phyloP scores from a whole-genome alignment of 768 basidiomycete genomes.

The Tricholoma hemisulphureum region DNA sequence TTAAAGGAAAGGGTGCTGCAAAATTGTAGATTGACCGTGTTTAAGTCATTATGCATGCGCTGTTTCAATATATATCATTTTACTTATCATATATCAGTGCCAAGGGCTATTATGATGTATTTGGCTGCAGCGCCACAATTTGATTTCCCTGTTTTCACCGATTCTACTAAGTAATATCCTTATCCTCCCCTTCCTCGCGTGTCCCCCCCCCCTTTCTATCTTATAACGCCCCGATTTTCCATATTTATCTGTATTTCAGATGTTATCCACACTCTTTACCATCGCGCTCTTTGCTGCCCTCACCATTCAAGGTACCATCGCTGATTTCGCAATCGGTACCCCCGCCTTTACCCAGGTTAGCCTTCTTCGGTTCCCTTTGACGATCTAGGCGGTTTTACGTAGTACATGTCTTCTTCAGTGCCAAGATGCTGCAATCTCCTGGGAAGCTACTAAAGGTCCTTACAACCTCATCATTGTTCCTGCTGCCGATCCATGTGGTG shows the following conservation, averaged over 20 bases:
- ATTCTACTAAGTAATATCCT: neutral
- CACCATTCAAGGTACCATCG: constrained; percentile 50
- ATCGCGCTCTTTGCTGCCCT: constrained; percentile 63
- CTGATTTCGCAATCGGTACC: constrained; percentile 52
- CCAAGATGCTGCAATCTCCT: constrained; percentile 45
- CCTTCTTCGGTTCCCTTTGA: neutral
- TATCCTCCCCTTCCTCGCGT: constrained; percentile 26
- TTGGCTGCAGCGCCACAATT: neutral
- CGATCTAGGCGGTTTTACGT: constrained; percentile 1
- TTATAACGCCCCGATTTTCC: constrained; percentile 27
- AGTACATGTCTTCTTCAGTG: constrained; percentile 47
- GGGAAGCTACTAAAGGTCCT: constrained; percentile 46
- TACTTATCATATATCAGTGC: neutral
- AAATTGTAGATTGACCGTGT: constrained; percentile 38
- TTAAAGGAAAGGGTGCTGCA: constrained; percentile 48
- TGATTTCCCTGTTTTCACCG: neutral
- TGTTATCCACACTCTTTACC: constrained; percentile 80
- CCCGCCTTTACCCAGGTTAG: constrained; percentile 55
- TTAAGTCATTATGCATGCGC: neutral
- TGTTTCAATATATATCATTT: too few relatives aligned
- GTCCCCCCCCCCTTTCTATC: constrained; percentile 23
- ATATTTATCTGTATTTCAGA: constrained; percentile 40
- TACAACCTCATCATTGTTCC: constrained; percentile 61
- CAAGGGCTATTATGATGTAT: neutral
- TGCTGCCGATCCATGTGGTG: constrained; percentile 55